Base-by-base conservation (phyloP, 2,329 filamentous ascomycete genomes). In the Teratosphaeria pseudoeucalypti region DNA sequence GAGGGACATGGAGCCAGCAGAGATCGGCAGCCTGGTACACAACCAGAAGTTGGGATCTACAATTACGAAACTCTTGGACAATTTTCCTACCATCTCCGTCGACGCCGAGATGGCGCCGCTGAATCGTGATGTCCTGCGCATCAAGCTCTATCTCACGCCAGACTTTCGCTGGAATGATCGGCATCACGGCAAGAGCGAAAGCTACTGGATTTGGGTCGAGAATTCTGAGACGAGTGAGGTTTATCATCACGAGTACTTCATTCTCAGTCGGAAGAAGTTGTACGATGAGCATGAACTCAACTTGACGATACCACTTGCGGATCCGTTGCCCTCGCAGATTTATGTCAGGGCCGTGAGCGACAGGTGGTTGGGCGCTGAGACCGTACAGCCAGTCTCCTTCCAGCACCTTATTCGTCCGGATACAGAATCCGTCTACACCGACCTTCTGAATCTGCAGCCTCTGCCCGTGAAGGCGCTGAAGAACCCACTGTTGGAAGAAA, bases 171-270 rank as follows among this genome's bases (percentile, higher is more conserved):
- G 94, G 94, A 95, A 96, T 67, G 92, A 97, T 66, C 86, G 89
- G 54, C 84, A 96, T 61, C 92, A 99, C 70, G 95, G 95, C 19
- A 90, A 86, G 2, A 96, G 92, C 0, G 94, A 99, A 70, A 92
- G 92, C 3, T 99, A 95, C 76, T 99, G 95, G 83, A 88, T 99
- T 60, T 99, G 94, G 95, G 92, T 99, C 2, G 94, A 99, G 73
- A 96, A 97, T 71, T 96, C 92, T 0, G 94, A 97, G 68, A 96
- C 92, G 0, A 92, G 90, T 0, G 92, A 97, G 73, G 97, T 99
- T 49, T 97, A 96, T 68, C 94, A 99, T 68, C 90, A 97, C 65
- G 94, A 99, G 72, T 96, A 88, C 74, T 97, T 99, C 75, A 94
- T 99, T 59, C 81, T 99, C 6, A 95, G 85, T 62, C 82, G 91